Conservation (phyloP, 2,329 filamentous ascomycete species). For the Fusarium sp. region DNA sequence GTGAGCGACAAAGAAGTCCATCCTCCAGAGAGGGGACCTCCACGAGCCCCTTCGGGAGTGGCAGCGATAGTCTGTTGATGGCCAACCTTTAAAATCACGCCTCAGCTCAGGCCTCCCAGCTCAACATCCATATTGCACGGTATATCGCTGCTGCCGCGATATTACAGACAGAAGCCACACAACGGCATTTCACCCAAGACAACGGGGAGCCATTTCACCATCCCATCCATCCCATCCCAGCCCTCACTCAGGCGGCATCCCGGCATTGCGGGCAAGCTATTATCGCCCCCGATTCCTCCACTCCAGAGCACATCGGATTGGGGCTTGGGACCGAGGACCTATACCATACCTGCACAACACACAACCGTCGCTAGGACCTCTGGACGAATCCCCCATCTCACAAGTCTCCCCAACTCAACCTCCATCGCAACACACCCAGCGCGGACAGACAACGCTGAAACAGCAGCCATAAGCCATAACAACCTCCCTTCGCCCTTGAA, state of each 20-base stretch:
- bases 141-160: not conserved
- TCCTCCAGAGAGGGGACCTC: conserved; percentile 9
- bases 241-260: conserved; percentile 21
- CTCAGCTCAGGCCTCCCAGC: conserved; percentile 22
- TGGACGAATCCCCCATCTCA: conserved; percentile 6
- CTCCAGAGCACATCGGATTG: conserved; percentile 17
- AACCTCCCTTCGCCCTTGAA: conserved; percentile 4
- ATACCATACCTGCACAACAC: conserved; percentile 31
- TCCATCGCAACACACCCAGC: not conserved
- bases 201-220: conserved; percentile 26
- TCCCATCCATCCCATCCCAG: conserved; percentile 4
- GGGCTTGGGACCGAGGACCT: conserved; percentile 20
- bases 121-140: not conserved
- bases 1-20: conserved; percentile 23
- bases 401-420: conserved; percentile 6
- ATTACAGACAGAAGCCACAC: not conserved
- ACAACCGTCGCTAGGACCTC: conserved; percentile 27
- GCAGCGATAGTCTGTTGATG: conserved; percentile 10
- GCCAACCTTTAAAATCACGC: conserved; percentile 14
- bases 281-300: conserved; percentile 33
- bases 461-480: not conserved
- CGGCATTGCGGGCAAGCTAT: conserved; percentile 38
- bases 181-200: conserved; percentile 5
- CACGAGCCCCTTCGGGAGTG: conserved; percentile 25
- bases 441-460: not conserved